Evolutionary conservation across 257 asterid species (phyloP).

Genomic region (Fraxinus quadrangulata): DNA sequence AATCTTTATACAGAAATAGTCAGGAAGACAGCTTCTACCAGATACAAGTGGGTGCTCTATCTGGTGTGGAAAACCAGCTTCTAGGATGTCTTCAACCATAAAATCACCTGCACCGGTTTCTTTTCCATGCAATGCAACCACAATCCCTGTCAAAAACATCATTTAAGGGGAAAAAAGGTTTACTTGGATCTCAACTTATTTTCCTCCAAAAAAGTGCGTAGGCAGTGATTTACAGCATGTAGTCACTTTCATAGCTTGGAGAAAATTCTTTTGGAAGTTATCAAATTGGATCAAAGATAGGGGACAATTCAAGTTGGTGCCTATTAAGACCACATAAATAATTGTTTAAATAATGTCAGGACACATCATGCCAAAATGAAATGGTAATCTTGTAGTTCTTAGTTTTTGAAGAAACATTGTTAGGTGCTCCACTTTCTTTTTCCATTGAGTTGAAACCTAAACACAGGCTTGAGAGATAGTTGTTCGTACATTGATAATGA

Average conservation of each 20-base stretch:
- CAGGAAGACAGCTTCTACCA: slow-evolving; percentile 44
- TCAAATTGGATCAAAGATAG: neutral
- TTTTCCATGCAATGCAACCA: slow-evolving; percentile 85
- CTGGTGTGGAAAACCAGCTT: slow-evolving; percentile 91
- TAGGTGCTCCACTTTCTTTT: neutral
- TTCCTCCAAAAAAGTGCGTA: slow-evolving; percentile 10
- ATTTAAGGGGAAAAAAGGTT: neutral
- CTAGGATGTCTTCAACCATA: slow-evolving; percentile 77
- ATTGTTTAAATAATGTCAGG: slow-evolving; percentile 1
- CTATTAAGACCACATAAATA: neutral
- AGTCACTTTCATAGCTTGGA: neutral
- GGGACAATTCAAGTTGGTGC: slow-evolving; percentile 9
- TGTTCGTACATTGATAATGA: neutral
- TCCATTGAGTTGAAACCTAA: neutral
- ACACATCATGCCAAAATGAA: neutral
- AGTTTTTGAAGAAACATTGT: neutral
- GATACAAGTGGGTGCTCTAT: slow-evolving; percentile 58
- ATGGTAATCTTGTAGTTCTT: neutral
- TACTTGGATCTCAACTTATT: neutral
- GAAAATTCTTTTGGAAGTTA: slow-evolving; percentile 1
- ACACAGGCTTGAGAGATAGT: neutral
- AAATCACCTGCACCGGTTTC: slow-evolving; percentile 83
- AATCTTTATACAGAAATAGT: slow-evolving; percentile 9
- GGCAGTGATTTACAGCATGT: neutral
- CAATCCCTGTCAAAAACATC: slow-evolving; percentile 55